These are phyloP conservation scores for Penicillium hordei DNA, from an alignment of 2,329 filamentous ascomycete species.

Conservation along the genomic window DNA sequence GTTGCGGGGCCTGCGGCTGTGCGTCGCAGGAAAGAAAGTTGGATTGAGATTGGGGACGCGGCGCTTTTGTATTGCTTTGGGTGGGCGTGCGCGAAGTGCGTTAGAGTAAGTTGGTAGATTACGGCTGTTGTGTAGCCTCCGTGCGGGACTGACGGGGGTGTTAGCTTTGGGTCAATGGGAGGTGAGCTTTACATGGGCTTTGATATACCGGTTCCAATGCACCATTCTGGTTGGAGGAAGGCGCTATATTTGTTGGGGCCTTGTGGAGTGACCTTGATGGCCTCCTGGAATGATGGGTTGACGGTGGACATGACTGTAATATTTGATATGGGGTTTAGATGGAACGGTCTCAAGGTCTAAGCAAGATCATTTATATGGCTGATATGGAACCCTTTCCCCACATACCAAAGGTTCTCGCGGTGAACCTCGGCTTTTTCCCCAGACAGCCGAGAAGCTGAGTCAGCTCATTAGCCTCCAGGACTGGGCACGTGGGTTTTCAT, in stretches of 20 bases:
- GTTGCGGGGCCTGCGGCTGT: conserved; percentile 58
- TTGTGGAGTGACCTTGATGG: conserved; percentile 38
- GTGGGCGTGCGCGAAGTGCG: conserved; percentile 61
- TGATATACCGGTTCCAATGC: conserved; percentile 59
- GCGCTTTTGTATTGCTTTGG: conserved; percentile 49
- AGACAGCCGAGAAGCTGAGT: conserved; percentile 1
- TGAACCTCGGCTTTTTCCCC: conserved; percentile 10
- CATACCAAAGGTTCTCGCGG: background rate
- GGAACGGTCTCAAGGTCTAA: background rate
- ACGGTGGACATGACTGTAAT: conserved; percentile 15
- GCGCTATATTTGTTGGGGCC: conserved; percentile 59
- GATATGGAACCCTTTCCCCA: background rate
- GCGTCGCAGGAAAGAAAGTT: conserved; percentile 65
- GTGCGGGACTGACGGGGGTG: conserved; percentile 61
- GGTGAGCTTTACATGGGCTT: conserved; percentile 12
- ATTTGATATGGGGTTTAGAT: background rate
- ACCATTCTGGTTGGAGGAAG: conserved; percentile 59
- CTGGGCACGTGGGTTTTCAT: background rate
- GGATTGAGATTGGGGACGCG: conserved; percentile 63
- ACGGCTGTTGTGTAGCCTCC: conserved; percentile 67
- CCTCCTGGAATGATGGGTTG: conserved; percentile 39
- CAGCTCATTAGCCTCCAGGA: background rate
- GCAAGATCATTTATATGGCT: background rate
- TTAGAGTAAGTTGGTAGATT: conserved; percentile 59
- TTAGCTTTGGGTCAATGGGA: conserved; percentile 8